Percentiles rank a stretch among this genome's conserved stretches.
Evolutionary conservation across 2,329 filamentous ascomycete genomes (phyloP).

Genomic region (Domatiomyces globalis): DNA sequence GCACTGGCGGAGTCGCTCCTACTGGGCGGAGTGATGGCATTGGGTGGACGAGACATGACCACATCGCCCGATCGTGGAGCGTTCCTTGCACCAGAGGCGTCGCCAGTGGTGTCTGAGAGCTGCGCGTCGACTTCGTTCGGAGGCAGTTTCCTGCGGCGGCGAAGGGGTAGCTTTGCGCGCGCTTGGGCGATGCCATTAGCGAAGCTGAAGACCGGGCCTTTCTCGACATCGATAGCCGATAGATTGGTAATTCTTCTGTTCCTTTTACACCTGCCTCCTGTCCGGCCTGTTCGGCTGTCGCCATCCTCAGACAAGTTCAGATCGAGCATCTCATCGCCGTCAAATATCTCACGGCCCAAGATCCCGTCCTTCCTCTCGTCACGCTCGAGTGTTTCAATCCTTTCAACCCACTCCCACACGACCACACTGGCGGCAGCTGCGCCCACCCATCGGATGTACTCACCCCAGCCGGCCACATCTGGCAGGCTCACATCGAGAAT

Average conservation of each 20-base stretch:
- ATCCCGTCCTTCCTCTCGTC: conserved; percentile 93
- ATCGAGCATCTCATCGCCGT: conserved; percentile 85
- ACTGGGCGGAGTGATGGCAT: conserved; percentile 42
- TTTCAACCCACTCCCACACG: conserved; percentile 95
- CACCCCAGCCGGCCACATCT: conserved; percentile 79
- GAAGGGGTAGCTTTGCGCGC: conserved; percentile 1
- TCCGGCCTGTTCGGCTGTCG: conserved; percentile 26
- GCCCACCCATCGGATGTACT: conserved; percentile 93
- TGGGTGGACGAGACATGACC: conserved; percentile 22
- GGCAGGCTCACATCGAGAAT: conserved; percentile 78
- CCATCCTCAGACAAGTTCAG: conserved; percentile 45
- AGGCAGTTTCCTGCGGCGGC: neutral
- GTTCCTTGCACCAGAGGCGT: neutral
- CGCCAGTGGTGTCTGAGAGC: neutral
- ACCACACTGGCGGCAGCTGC: conserved; percentile 89
- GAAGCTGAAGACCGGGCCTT: neutral
- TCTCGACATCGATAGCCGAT: neutral
- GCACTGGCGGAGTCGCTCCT: conserved; percentile 48
- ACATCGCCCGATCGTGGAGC: neutral
- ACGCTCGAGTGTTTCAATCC: conserved; percentile 80
- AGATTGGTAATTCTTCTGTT: neutral
- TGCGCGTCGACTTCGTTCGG: neutral
- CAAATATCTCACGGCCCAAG: conserved; percentile 76
- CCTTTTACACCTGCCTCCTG: neutral
- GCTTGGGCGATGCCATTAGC: neutral